A percentile compares a stretch with the other conserved stretches of the same genome.
Evolutionary conservation across 371 early-diverging fungal species (phyloP).

Genomic region (Amoeboaphelidium protococcarum): DNA sequence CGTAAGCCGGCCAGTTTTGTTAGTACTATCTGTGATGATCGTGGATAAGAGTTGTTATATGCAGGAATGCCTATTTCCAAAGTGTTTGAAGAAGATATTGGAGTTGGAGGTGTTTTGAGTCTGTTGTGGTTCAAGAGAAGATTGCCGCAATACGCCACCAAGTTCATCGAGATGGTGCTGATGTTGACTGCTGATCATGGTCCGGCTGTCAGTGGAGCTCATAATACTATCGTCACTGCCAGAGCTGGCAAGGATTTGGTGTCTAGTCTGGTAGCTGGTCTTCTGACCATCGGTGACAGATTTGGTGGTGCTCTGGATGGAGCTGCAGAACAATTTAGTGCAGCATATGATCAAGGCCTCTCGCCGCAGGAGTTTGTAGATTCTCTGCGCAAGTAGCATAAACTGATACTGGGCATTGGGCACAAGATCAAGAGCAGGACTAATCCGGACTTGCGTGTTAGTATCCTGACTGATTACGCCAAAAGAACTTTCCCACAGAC

Average conservation of each 20-base stretch:
- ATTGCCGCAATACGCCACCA: slow-evolving; percentile 72
- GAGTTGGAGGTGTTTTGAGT: slow-evolving; percentile 86
- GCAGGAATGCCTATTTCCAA: slow-evolving; percentile 93
- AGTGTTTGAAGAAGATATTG: slow-evolving; percentile 89
- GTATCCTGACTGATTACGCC: slow-evolving; percentile 74
- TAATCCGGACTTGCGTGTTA: slow-evolving; percentile 89
- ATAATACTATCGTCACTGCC: slow-evolving; percentile 94
- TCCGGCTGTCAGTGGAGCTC: slow-evolving; percentile 74
- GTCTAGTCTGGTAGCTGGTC: slow-evolving; percentile 73
- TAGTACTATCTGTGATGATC: slow-evolving; percentile 92
- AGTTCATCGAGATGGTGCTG: slow-evolving; percentile 94
- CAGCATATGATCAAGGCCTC: slow-evolving; percentile 63
- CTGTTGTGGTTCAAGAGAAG: slow-evolving; percentile 95
- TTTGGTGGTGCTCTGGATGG: slow-evolving; percentile 94
- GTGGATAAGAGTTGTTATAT: slow-evolving; percentile 91
- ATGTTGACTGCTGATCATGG: slow-evolving; percentile 98
- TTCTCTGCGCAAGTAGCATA: slow-evolving; percentile 68
- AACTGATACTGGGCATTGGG: slow-evolving; percentile 84
- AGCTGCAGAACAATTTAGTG: slow-evolving; percentile 65
- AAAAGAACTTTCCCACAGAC: slow-evolving; percentile 60
- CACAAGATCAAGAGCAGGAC: slow-evolving; percentile 96
- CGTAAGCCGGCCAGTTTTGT: slow-evolving; percentile 94
- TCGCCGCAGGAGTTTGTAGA: slow-evolving; percentile 73
- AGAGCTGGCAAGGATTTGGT: slow-evolving; percentile 93
- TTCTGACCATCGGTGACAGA: slow-evolving; percentile 79